These are phyloP conservation scores for Pseudoscleropodium purum DNA, from an alignment of 225 moss, liverwort and hornwort genomes.

Conservation along the genomic window DNA sequence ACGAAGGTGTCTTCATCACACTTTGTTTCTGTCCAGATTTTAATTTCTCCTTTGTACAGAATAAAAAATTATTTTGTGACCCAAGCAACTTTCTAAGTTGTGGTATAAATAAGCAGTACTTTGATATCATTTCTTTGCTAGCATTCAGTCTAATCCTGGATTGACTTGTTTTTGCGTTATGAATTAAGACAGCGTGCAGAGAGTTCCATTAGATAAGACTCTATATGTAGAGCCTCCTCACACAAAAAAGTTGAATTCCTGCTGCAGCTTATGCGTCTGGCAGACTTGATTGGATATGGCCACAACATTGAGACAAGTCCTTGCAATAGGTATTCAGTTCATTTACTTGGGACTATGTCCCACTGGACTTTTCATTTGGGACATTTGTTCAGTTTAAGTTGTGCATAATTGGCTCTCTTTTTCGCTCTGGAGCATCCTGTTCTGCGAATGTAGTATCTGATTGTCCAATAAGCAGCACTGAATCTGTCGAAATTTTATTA, in stretches of 20 bases:
- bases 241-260: neutral
- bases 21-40: neutral
- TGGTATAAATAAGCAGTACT: neutral
- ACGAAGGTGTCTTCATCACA: slow-evolving; percentile 57
- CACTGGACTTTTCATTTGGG: neutral
- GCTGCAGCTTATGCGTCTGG: slow-evolving; percentile 91
- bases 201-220: neutral
- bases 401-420: neutral
- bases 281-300: slow-evolving; percentile 95
- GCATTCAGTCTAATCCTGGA: neutral
- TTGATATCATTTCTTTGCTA: neutral
- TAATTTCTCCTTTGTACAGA: neutral
- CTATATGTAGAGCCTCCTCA: neutral
- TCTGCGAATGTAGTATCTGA: neutral
- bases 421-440: neutral
- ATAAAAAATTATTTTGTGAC: neutral
- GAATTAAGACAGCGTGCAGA: neutral
- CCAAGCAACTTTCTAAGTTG: neutral
- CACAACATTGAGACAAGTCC: slow-evolving; percentile 86
- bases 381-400: neutral
- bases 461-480: neutral
- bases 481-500: neutral
- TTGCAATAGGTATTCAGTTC: slow-evolving; percentile 70
- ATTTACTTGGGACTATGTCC: neutral
- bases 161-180: slow-evolving; percentile 3